Evolutionary conservation across 1,284 basidiomycete species (phyloP).

Genomic region (Dichomitus squalens): DNA sequence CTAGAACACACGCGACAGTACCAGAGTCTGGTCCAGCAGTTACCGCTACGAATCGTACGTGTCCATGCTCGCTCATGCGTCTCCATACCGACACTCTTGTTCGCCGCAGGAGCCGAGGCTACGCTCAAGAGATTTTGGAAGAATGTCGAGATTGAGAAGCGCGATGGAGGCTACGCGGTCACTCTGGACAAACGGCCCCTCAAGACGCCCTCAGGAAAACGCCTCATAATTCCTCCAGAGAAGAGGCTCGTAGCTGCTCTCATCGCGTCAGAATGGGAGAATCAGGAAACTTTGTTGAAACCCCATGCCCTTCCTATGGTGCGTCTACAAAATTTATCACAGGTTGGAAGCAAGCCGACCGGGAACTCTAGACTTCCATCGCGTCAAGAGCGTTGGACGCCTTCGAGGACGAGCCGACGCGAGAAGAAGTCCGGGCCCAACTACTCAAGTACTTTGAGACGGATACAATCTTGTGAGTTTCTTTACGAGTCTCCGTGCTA

Average conservation of each 20-base stretch:
- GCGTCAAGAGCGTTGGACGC: slow-evolving; percentile 89
- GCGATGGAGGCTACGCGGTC: slow-evolving; percentile 62
- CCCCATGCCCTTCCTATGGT: slow-evolving; percentile 93
- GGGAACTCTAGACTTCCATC: slow-evolving; percentile 79
- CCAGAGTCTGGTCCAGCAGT: slow-evolving; percentile 27
- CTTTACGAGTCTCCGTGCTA: not conserved
- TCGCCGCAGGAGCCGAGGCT: slow-evolving; percentile 75
- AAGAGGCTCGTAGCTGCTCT: slow-evolving; percentile 80
- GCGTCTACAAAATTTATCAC: slow-evolving; percentile 27
- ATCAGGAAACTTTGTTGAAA: slow-evolving; percentile 85
- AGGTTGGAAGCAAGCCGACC: not conserved
- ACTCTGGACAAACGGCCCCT: slow-evolving; percentile 86
- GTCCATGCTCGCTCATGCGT: not conserved
- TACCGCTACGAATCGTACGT: slow-evolving; percentile 37
- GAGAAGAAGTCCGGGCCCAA: slow-evolving; percentile 69
- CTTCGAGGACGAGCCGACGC: slow-evolving; percentile 57
- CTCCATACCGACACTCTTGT: slow-evolving; percentile 4
- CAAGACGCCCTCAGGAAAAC: slow-evolving; percentile 85
- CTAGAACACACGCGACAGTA: slow-evolving; percentile 23
- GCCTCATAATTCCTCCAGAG: slow-evolving; percentile 70
- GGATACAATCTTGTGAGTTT: slow-evolving; percentile 86
- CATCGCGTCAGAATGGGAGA: slow-evolving; percentile 96
- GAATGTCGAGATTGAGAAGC: slow-evolving; percentile 70
- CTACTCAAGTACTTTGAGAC: slow-evolving; percentile 91
- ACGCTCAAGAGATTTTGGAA: slow-evolving; percentile 93